Base-by-base conservation (phyloP, 73 alveolate genomes). In the Breviolum minutum region DNA sequence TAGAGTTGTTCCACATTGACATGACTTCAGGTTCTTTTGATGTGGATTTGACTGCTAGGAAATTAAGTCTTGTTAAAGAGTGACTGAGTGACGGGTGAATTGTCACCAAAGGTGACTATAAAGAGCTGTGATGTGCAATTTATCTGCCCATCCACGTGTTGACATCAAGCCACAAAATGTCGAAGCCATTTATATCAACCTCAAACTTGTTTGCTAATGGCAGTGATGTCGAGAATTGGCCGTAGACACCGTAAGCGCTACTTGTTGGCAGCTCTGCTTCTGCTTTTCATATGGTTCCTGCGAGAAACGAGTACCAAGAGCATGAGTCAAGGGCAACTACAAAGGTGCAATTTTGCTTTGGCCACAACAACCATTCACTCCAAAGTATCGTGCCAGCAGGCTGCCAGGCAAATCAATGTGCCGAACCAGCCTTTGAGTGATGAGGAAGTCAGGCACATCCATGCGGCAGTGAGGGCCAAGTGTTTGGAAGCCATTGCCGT, bases 401-500 rank as follows among this genome's bases (percentile, higher is more conserved):
- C 69, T 8, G 63, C 68, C 69, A 1, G 7, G 63, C 69, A 80
- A 30, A 19, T 80, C 12, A 13, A 30, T 20, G 10, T 83, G 76
- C 74, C 71, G 54, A 20, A 12, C 2, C 29, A 62, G 79, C 63
- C 11, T 60, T 77, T 85, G 48, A 85, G 79, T 26, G 63, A 61
- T 9, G 94, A 74, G 0, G 79, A 85, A 79, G 74, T 40, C 30
- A 17, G 77, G 79, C 94, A 62, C n/a, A n/a, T 63, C 79, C 94
- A 85, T n/a, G 63, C 62, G 19, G 94, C 77, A 27, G 94, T 85
- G 76, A n/a, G 77, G 29, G 77, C 79, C 27, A 85, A 85, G 94
- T 60, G 74, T 27, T n/a, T 85, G 94, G 94, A 60, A 19, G 94
- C 94, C 79, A 60, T 85, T 13, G 94, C 94, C 2, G 94, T 26